A percentile compares a stretch with the other conserved stretches of the same genome.
These are phyloP conservation scores for Dryas alaskensis DNA, from an alignment of 306 rosid species.

Conservation along the genomic window DNA sequence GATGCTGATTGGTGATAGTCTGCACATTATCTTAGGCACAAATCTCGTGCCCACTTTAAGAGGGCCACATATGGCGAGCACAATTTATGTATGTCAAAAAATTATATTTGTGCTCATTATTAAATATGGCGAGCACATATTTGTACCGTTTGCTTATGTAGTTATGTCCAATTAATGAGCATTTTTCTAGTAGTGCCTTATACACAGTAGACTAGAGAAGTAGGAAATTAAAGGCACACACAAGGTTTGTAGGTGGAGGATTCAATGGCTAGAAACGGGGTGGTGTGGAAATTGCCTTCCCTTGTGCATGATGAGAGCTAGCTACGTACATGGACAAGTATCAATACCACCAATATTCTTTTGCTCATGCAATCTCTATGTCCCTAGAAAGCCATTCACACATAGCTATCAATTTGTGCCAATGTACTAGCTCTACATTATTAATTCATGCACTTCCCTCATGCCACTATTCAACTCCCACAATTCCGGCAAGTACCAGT, in stretches of 20 bases:
- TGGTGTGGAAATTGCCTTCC: constrained; percentile 22
- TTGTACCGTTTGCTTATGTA: no score
- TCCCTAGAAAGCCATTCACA: constrained; percentile 6
- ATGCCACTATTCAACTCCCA: not conserved
- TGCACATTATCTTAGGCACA: no score
- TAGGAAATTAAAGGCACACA: constrained; percentile 25
- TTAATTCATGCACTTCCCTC: not conserved
- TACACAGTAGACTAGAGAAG: not conserved
- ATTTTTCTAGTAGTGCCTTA: no score
- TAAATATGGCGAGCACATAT: no score
- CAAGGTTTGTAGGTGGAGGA: constrained; percentile 40
- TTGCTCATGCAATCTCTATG: constrained; percentile 43
- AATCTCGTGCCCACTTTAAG: no score
- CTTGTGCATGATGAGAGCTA: constrained; percentile 12
- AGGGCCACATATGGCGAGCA: no score
- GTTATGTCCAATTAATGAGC: no score
- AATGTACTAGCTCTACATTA: not conserved
- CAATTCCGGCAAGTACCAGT: not conserved
- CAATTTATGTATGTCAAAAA: no score
- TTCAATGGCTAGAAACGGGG: constrained; percentile 40
- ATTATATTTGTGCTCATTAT: no score
- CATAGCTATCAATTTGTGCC: not conserved
- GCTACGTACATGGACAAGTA: constrained; percentile 12
- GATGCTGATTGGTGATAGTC: no score
- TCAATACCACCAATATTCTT: constrained; percentile 18